Evolutionary conservation across 2,329 filamentous ascomycete species (phyloP).

Genomic region (Kalmusia sp.): DNA sequence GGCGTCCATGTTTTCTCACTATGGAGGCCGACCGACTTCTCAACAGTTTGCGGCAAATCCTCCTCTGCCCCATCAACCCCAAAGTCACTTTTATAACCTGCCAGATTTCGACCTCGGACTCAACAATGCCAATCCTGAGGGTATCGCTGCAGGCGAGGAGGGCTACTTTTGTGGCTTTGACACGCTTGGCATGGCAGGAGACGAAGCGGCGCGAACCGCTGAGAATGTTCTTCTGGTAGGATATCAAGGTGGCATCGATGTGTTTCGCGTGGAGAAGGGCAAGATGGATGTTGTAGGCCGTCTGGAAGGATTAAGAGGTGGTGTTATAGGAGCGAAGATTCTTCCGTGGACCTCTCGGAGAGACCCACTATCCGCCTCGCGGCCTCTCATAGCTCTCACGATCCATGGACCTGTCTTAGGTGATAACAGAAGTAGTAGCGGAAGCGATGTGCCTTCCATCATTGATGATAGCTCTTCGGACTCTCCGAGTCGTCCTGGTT

Average conservation of each 20-base stretch:
- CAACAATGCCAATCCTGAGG: constrained; percentile 53
- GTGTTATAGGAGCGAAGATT: constrained; percentile 82
- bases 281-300: constrained; percentile 73
- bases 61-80: constrained; percentile 77
- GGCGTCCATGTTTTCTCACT: constrained; percentile 62
- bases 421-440: constrained; percentile 46
- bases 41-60: constrained; percentile 59
- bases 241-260: constrained; percentile 79
- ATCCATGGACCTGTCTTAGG: constrained; percentile 77
- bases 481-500: constrained; percentile 44
- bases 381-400: constrained; percentile 79
- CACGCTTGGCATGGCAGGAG: constrained; percentile 60
- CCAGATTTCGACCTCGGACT: constrained; percentile 73
- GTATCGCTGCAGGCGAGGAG: constrained; percentile 68
- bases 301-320: constrained; percentile 78
- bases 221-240: constrained; percentile 78
- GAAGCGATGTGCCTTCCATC: constrained; percentile 44
- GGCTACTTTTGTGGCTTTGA: constrained; percentile 87
- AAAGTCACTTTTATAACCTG: constrained; percentile 78
- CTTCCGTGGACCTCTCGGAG: constrained; percentile 70
- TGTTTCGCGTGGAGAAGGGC: constrained; percentile 75
- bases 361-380: constrained; percentile 61
- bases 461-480: constrained; percentile 46
- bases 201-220: constrained; percentile 50
- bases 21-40: constrained; percentile 49